Base-by-base conservation (phyloP, 2,329 filamentous ascomycete genomes). In the Metarhizium robertsii region DNA sequence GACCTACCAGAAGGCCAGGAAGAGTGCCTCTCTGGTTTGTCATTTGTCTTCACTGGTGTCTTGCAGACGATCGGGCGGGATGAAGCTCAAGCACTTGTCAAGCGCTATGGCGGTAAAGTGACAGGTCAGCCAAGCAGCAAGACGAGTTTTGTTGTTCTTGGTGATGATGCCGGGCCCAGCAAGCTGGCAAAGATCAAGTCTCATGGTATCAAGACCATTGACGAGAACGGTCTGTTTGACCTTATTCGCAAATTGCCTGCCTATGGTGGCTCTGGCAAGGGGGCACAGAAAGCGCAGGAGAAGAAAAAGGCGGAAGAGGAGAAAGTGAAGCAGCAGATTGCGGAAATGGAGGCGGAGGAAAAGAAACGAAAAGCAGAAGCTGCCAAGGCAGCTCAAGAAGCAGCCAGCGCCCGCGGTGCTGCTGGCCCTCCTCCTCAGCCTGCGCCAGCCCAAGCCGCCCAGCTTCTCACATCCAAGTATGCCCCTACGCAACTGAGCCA, bases 401-500 rank as follows among this genome's bases (percentile, higher is more conserved):
- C 71, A 2, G 72, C 71, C 4, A 62, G 62, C n/a, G 59, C 65
- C 48, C 62, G 63, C 43, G 67, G 68, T 4, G 57, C 57, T 6
- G 56, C 57, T 6, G 56, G 61, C 5, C 56, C 61, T 25, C 53
- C 61, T 7, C 61, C 64, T 43, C 79, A 81, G 62, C 64, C 78
- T 34, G 61, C 25, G 7, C 72, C 54, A 7, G n/a, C 36, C n/a
- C 68, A 73, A 54, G 69, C 77, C 42, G 79, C 83, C 57, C 85
- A 89, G 61, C 77, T 99, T 2, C 95, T 94, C 87, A 99, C 94
- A 2, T 88, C 87, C 48, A 97, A 96, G 65, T 97, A 99, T 71
- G 94, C 94, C 0, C 94, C 94, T 2, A 88, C 87, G 1, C 81
- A 87, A 54, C 77, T 95, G 47, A 87, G 74, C 56, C 92, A 96